These are phyloP conservation scores for Fusarium pininemorale DNA, from an alignment of 2,329 filamentous ascomycete genomes.

Conservation along the genomic window DNA sequence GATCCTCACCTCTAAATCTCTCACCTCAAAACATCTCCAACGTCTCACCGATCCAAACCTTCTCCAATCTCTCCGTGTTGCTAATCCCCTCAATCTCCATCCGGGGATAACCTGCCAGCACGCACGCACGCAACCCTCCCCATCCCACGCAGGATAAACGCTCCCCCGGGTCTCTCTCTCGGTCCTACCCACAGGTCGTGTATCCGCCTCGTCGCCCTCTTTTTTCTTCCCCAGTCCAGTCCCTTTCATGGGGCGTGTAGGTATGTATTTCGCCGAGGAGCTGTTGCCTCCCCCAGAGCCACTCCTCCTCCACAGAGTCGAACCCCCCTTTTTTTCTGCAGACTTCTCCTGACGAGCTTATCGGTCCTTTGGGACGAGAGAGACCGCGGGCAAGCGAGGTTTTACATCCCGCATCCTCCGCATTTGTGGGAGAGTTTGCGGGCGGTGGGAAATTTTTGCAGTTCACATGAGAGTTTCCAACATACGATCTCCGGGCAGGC, in stretches of 20 bases:
- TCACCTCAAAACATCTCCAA: neutral
- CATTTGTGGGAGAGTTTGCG: constrained; percentile 7
- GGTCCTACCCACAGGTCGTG: constrained; percentile 14
- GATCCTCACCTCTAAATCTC: neutral
- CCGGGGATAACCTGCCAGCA: neutral
- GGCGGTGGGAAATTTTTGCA: constrained; percentile 4
- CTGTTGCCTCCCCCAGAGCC: constrained; percentile 24
- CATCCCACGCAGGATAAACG: constrained; percentile 5
- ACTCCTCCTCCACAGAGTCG: constrained; percentile 17
- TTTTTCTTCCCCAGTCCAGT: constrained; percentile 9
- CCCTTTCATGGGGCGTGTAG: neutral
- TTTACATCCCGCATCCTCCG: constrained; percentile 29
- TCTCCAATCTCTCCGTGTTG: neutral
- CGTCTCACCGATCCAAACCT: constrained; percentile 8
- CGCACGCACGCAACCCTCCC: too few relatives aligned
- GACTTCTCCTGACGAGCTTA: constrained; percentile 15
- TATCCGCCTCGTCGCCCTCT: neutral
- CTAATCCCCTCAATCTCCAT: constrained; percentile 20
- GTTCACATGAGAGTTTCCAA: constrained; percentile 9
- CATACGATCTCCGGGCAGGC: neutral
- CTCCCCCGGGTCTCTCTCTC: constrained; percentile 13
- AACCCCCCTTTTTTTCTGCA: constrained; percentile 6
- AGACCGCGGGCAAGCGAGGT: constrained; percentile 17
- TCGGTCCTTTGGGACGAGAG: constrained; percentile 22
- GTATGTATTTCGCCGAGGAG: constrained; percentile 2